Conservation (phyloP, 2,329 filamentous ascomycete genomes). For the Nothopassalora personata region DNA sequence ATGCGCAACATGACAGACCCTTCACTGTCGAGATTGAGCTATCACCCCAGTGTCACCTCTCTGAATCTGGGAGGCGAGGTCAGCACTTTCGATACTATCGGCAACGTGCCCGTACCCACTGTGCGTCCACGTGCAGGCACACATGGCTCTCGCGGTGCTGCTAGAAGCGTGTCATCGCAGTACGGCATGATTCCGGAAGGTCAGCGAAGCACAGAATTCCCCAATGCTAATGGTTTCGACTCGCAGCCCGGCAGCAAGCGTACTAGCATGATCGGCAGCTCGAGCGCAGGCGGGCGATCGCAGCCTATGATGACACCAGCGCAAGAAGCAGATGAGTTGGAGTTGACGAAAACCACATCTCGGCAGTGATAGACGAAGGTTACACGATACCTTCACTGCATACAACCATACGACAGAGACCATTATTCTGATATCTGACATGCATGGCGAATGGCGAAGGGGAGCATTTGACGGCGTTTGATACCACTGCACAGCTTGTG, state of each 20-base stretch:
- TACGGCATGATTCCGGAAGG: slow-evolving; percentile 14
- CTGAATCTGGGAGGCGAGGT: slow-evolving; percentile 29
- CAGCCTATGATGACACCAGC: slow-evolving; percentile 19
- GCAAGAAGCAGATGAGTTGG: slow-evolving; percentile 23
- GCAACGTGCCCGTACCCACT: slow-evolving; percentile 30
- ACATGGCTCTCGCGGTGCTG: slow-evolving; percentile 21
- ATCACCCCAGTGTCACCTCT: slow-evolving; percentile 23
- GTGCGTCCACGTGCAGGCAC: slow-evolving; percentile 33
- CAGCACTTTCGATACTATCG: slow-evolving; percentile 30
- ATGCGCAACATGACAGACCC: slow-evolving; percentile 18
- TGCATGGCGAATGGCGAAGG: not conserved
- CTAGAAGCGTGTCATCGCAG: slow-evolving; percentile 9
- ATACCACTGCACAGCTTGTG: not conserved
- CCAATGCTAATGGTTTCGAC: slow-evolving; percentile 7
- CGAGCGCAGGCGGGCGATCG: slow-evolving; percentile 1
- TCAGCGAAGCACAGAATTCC: slow-evolving; percentile 16
- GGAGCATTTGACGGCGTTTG: not conserved
- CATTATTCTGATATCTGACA: not conserved
- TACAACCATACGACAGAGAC: not conserved
- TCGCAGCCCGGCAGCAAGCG: slow-evolving; percentile 15
- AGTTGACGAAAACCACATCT: slow-evolving; percentile 15
- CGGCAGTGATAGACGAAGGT: not conserved
- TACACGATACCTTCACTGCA: not conserved
- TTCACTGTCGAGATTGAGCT: slow-evolving; percentile 9
- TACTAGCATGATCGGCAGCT: slow-evolving; percentile 10